phyloP scores from a whole-genome alignment of 768 basidiomycete genomes.

The Phanerodontia chrysosporium region DNA sequence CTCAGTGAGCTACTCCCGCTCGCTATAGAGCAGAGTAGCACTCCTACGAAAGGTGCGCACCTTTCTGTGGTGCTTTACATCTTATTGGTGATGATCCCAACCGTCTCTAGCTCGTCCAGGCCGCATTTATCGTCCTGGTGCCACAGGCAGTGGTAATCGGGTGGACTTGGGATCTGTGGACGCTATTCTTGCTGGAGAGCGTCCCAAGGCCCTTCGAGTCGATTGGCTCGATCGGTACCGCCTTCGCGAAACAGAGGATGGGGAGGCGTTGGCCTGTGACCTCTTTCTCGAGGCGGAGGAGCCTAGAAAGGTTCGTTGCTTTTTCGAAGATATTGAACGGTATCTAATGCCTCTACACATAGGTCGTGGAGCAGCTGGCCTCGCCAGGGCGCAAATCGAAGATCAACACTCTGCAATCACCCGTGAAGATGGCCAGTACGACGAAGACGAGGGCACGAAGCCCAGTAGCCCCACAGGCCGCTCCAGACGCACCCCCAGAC shows the following conservation, averaged over 20 bases:
- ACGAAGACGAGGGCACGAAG: not conserved
- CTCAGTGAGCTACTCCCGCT: too few relatives aligned
- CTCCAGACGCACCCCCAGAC: not conserved
- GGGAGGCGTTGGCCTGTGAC: not conserved
- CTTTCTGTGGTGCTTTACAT: not conserved
- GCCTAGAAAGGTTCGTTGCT: not conserved
- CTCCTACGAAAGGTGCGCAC: not conserved
- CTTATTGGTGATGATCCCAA: not conserved
- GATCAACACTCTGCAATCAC: too few relatives aligned
- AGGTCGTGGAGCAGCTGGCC: not conserved
- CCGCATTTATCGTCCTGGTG: not conserved
- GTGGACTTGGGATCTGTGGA: not conserved
- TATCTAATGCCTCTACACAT: not conserved
- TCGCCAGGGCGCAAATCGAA: too few relatives aligned
- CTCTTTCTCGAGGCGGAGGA: not conserved
- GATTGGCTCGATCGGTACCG: not conserved
- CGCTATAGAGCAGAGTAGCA: not conserved
- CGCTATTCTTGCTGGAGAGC: not conserved
- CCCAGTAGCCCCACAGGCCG: not conserved
- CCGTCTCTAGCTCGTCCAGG: not conserved
- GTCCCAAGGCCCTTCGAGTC: not conserved
- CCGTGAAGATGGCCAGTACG: too few relatives aligned
- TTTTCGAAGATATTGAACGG: not conserved
- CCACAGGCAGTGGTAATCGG: not conserved
- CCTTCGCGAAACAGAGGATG: not conserved